Evolutionary conservation across 345 rosid genomes (phyloP).

Genomic region (Eucalyptus cloeziana): DNA sequence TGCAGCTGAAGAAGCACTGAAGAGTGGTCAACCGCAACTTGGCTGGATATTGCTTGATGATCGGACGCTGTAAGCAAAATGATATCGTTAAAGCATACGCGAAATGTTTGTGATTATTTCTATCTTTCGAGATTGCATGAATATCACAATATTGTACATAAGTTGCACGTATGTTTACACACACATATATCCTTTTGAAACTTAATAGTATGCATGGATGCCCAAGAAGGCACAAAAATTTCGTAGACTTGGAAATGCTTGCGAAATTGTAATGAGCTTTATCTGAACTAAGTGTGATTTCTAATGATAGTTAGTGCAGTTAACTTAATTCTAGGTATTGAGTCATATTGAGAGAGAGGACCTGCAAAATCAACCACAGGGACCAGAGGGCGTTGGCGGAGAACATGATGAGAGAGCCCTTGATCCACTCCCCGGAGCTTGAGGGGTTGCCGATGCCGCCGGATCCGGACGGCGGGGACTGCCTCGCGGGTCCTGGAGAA

Average conservation of each 20-base stretch:
- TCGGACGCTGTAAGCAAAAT: slow-evolving; percentile 9
- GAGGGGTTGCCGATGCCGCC: neutral
- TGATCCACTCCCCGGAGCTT: slow-evolving; percentile 17
- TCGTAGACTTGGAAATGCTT: too few species aligned
- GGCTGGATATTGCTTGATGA: slow-evolving; percentile 60
- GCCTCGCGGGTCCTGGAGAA: neutral
- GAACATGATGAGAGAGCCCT: slow-evolving; percentile 75
- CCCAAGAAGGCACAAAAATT: too few species aligned
- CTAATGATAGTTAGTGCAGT: neutral
- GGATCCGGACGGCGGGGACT: neutral
- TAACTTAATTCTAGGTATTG: neutral
- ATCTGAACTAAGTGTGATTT: neutral
- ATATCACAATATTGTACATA: too few species aligned
- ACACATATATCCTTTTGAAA: too few species aligned
- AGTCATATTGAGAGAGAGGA: neutral
- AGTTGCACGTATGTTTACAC: too few species aligned
- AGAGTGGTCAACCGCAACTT: slow-evolving; percentile 57
- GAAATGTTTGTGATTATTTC: too few species aligned
- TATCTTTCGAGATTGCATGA: too few species aligned
- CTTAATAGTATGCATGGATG: too few species aligned
- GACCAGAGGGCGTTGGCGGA: slow-evolving; percentile 66
- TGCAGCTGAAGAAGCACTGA: slow-evolving; percentile 72
- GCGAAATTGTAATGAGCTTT: neutral
- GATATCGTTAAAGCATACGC: too few species aligned
- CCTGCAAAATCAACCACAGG: slow-evolving; percentile 82